A percentile compares a stretch with the other conserved stretches of the same genome.
These are phyloP conservation scores for Penicillium hordei DNA, from an alignment of 2,329 filamentous ascomycete genomes.

Conservation along the genomic window DNA sequence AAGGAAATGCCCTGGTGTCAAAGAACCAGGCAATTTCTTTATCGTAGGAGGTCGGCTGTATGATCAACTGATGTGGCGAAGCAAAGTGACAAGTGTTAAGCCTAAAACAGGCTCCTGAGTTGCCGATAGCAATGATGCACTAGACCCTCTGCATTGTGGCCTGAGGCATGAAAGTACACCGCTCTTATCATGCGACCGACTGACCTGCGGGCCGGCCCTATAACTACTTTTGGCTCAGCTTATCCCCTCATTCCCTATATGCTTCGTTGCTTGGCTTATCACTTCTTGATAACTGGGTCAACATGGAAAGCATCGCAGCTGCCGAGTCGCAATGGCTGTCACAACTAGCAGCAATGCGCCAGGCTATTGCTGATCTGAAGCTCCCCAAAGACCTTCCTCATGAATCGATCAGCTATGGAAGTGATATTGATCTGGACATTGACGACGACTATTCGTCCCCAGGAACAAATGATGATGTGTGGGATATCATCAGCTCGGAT, in stretches of 20 bases:
- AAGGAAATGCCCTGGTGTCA: not conserved
- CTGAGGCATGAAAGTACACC: constrained; percentile 16
- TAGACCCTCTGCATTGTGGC: constrained; percentile 15
- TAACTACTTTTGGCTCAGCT: constrained; percentile 6
- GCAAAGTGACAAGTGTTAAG: constrained; percentile 16
- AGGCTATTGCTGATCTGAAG: constrained; percentile 73
- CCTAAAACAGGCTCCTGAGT: constrained; percentile 11
- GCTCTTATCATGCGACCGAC: constrained; percentile 14
- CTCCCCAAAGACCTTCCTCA: constrained; percentile 52
- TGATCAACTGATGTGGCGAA: constrained; percentile 4
- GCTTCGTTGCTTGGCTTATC: not conserved
- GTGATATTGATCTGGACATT: constrained; percentile 56
- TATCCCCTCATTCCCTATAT: constrained; percentile 7
- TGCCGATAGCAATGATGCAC: constrained; percentile 13
- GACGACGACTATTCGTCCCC: constrained; percentile 64
- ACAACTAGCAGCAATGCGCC: constrained; percentile 82
- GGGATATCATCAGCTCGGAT: constrained; percentile 82
- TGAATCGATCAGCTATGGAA: constrained; percentile 48
- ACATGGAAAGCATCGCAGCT: constrained; percentile 25
- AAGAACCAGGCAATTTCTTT: not conserved
- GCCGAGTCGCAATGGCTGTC: constrained; percentile 73
- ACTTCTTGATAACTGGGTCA: not conserved
- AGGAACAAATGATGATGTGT: constrained; percentile 73
- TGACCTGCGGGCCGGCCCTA: constrained; percentile 14
- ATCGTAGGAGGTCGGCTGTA: not conserved